Evolutionary conservation across 352 stramenopile species (phyloP).

Genomic region (Globisporangium spinosum): DNA sequence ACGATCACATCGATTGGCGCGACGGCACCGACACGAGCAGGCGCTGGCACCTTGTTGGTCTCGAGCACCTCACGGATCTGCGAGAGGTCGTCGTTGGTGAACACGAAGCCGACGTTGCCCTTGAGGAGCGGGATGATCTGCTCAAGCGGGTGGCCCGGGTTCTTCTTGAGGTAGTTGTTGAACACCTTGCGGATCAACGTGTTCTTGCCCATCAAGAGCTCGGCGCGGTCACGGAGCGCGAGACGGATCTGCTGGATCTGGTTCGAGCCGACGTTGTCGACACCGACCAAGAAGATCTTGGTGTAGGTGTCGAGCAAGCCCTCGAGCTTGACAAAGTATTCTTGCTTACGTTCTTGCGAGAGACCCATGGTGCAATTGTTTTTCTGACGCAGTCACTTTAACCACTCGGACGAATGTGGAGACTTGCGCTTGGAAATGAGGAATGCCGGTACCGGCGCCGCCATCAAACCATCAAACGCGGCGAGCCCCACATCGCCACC

Average conservation of each 20-base stretch:
- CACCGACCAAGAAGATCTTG: conserved; percentile 97
- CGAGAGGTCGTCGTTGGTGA: conserved; percentile 97
- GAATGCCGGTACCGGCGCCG: conserved; percentile 25
- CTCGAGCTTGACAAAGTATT: conserved; percentile 98
- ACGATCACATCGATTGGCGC: conserved; percentile 96
- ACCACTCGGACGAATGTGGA: conserved; percentile 57
- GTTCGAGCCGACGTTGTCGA: conserved; percentile 99
- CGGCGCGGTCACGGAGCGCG: conserved; percentile 91
- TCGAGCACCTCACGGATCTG: conserved; percentile 88
- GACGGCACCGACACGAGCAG: conserved; percentile 94
- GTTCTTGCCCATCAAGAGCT: conserved; percentile 99
- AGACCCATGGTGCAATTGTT: conserved; percentile 86
- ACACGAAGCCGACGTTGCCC: conserved; percentile 99
- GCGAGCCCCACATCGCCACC: not conserved
- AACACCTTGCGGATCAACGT: conserved; percentile 99
- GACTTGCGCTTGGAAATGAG: conserved; percentile 75
- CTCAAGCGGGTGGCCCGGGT: conserved; percentile 94
- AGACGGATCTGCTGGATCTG: conserved; percentile 99
- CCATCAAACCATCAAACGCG: not conserved
- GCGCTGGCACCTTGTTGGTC: conserved; percentile 92
- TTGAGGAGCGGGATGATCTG: conserved; percentile 84
- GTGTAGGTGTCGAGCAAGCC: conserved; percentile 94
- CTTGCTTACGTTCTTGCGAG: conserved; percentile 95
- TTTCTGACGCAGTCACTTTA: conserved; percentile 84
- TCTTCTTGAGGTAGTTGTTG: conserved; percentile 95